Conservation (phyloP, 2,329 filamentous ascomycete species). For the Ceratocystiopsis brevicomis region DNA sequence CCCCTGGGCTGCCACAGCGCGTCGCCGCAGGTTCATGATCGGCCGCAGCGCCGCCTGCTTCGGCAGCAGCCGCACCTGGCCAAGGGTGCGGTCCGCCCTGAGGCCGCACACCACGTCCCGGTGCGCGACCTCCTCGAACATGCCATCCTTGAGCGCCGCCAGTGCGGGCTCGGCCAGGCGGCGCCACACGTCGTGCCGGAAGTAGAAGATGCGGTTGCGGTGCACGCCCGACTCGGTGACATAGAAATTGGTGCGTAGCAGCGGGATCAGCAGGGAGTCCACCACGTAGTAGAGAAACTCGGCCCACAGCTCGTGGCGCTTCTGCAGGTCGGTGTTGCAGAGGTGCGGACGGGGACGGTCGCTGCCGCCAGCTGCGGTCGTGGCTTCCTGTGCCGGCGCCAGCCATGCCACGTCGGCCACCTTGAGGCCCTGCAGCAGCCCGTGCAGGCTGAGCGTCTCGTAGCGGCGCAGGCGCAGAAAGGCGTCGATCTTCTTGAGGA, state of each 20-base stretch:
- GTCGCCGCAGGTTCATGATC: slow-evolving; percentile 68
- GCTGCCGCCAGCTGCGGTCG: slow-evolving; percentile 19
- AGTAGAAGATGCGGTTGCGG: slow-evolving; percentile 73
- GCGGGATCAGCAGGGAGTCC: slow-evolving; percentile 74
- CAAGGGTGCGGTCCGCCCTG: slow-evolving; percentile 48
- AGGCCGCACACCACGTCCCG: slow-evolving; percentile 38
- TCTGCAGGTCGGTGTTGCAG: slow-evolving; percentile 51
- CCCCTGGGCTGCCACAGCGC: slow-evolving; percentile 31
- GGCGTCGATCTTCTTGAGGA: slow-evolving; percentile 52
- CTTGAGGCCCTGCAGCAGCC: slow-evolving; percentile 57
- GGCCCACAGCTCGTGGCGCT: slow-evolving; percentile 58
- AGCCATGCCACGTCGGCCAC: slow-evolving; percentile 60
- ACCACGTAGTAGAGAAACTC: slow-evolving; percentile 88
- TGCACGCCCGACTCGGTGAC: slow-evolving; percentile 77
- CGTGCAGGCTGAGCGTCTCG: slow-evolving; percentile 63
- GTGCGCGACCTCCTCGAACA: slow-evolving; percentile 60
- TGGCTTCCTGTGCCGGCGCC: slow-evolving; percentile 17
- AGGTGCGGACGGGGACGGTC: slow-evolving; percentile 25
- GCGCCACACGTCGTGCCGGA: slow-evolving; percentile 84
- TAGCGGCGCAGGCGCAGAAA: slow-evolving; percentile 66
- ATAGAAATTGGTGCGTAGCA: slow-evolving; percentile 78
- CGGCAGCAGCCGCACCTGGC: slow-evolving; percentile 63
- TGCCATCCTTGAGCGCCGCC: slow-evolving; percentile 41
- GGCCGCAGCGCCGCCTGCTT: slow-evolving; percentile 61
- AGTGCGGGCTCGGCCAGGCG: slow-evolving; percentile 57